Evolutionary conservation across 2,329 filamentous ascomycete species (phyloP), one percentile per base, ranked within the genome.

Genomic region (Orbilia javanica): DNA sequence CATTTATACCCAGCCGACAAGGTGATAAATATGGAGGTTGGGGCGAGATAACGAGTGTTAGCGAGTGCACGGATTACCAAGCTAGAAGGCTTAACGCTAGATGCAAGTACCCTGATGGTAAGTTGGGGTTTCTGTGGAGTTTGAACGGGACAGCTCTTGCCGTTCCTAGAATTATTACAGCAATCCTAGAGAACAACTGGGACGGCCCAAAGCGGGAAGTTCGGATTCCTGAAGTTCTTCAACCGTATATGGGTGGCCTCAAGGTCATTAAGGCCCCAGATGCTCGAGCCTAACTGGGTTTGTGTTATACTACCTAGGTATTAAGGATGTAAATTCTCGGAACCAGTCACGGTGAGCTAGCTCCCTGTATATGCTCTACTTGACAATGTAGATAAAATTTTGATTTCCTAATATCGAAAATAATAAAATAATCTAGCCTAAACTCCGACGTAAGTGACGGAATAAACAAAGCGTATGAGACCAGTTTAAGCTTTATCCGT

Each of bases 11-110:
- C 0, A 94, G 92, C 46, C 89, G 95, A 3, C 86, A 85, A 63
- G 86, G 87, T 27, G 88, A 87, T 69, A 88, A 91, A 80, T 87
- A 88, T 10, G 94, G 93, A 31, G 80, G 81, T 1, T 99, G 94
- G 92, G 96, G 96, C 55, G 96, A 99, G 85, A 91, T 99, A 65
- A 97, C 94, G 0, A 95, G 92, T 50, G 90, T 93, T 0, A 96
- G 93, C 79, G 91, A 95, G 81, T 99, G 96, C 85, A 96, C 93
- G 0, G 96, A 99, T 84, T 99, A 98, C 85, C 96, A 99, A 86
- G 92, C 89, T 27, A 88, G 96, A 29, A 88, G 96, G 15, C 86
- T 99, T 39, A 91, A 89, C 29, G 97, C 96, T 13, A 88, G 92
- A 46, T 86, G 93, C 53, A 90, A 90, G 79, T 79, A 81, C 5